Conservation (phyloP, 805 yeast species). For the Teunomyces kruisii region DNA sequence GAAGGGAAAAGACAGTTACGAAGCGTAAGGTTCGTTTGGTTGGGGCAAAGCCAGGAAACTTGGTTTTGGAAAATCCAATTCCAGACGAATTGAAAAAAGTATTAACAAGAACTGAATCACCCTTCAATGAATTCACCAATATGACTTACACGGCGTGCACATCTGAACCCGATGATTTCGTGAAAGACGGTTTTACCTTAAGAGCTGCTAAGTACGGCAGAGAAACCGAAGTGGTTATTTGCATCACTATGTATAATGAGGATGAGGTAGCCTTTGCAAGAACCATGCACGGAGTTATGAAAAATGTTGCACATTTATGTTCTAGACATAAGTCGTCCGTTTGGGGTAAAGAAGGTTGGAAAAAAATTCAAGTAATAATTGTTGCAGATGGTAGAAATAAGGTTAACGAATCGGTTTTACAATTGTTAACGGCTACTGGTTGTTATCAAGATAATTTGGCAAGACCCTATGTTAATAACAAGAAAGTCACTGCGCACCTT, state of each 20-base stretch:
- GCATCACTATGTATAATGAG: slow-evolving; percentile 97
- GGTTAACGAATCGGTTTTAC: slow-evolving; percentile 79
- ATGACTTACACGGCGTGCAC: slow-evolving; percentile 99
- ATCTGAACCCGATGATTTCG: slow-evolving; percentile 84
- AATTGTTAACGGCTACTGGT: slow-evolving; percentile 90
- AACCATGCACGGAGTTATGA: slow-evolving; percentile 93
- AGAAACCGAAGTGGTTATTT: slow-evolving; percentile 87
- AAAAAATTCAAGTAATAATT: slow-evolving; percentile 87
- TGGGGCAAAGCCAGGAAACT: slow-evolving; percentile 64
- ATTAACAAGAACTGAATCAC: slow-evolving; percentile 74
- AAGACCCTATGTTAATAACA: slow-evolving; percentile 87
- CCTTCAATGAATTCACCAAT: slow-evolving; percentile 86
- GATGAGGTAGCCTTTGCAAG: slow-evolving; percentile 87
- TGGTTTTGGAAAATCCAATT: slow-evolving; percentile 90
- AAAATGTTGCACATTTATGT: slow-evolving; percentile 84
- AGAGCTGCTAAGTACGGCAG: slow-evolving; percentile 85
- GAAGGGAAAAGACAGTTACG: slow-evolving; percentile 65
- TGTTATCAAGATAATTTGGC: slow-evolving; percentile 98
- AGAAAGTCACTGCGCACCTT: slow-evolving; percentile 88
- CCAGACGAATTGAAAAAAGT: slow-evolving; percentile 86
- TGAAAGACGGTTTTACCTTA: slow-evolving; percentile 75
- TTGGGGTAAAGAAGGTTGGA: slow-evolving; percentile 98
- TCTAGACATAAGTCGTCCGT: slow-evolving; percentile 76
- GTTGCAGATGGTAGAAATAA: slow-evolving; percentile 95
- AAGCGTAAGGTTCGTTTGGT: slow-evolving; percentile 73